phyloP scores from a whole-genome alignment of 2,329 filamentous ascomycete species.

The Diaporthe humulicola region DNA sequence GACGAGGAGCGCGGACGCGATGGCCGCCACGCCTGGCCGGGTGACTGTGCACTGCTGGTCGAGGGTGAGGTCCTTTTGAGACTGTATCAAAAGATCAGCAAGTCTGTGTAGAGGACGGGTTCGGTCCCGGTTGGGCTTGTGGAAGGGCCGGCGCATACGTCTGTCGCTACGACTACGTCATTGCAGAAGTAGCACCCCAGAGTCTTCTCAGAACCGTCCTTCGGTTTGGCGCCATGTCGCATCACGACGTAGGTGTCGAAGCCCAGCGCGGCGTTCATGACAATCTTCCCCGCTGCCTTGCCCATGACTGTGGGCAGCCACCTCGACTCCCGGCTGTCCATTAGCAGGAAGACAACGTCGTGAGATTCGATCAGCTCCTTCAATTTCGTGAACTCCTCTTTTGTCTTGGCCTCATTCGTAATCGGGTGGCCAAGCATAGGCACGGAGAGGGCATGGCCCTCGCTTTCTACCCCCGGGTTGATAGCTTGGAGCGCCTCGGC shows the following conservation, averaged over 20 bases:
- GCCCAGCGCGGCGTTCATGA: conserved; percentile 95
- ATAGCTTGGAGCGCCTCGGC: conserved; percentile 86
- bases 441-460: conserved; percentile 85
- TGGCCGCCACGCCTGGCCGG: conserved; percentile 89
- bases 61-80: conserved; percentile 92
- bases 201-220: conserved; percentile 70
- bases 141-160: conserved; percentile 66
- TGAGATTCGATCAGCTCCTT: conserved; percentile 83
- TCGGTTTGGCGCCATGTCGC: conserved; percentile 83
- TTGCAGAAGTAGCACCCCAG: conserved; percentile 99
- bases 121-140: conserved; percentile 53
- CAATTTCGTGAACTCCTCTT: conserved; percentile 81
- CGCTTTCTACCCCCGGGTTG: conserved; percentile 88
- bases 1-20: conserved; percentile 91
- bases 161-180: conserved; percentile 93
- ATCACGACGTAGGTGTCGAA: conserved; percentile 98
- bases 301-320: conserved; percentile 98
- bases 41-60: conserved; percentile 99
- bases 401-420: conserved; percentile 76
- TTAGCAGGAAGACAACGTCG: conserved; percentile 94
- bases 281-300: conserved; percentile 92
- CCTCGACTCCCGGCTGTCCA: conserved; percentile 94
- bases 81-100: conserved; percentile 65
- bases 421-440: conserved; percentile 97
- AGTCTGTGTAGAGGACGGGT: conserved; percentile 2